Evolutionary conservation across 139 green algal genomes (phyloP).

Genomic region (Auxenochlorella pyrenoidosa): DNA sequence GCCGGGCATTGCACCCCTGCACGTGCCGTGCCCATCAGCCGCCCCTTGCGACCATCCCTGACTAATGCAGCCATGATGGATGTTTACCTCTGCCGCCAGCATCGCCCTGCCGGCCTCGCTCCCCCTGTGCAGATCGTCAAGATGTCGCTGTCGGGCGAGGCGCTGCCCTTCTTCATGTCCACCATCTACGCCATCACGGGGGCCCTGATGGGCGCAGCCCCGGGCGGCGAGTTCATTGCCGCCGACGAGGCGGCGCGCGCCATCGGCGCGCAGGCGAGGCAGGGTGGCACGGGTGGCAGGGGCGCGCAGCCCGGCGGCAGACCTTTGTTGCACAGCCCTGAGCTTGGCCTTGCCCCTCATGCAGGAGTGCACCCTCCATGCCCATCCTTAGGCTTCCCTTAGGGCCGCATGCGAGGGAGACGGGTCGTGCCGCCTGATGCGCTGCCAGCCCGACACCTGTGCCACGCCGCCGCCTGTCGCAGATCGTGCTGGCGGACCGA

Average conservation of each 20-base stretch:
- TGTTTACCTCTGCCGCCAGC: background rate
- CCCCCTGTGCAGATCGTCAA: conserved; percentile 22
- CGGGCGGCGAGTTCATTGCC: conserved; percentile 54
- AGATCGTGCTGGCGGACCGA: conserved; percentile 52
- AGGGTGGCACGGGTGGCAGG: background rate
- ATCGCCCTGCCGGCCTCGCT: background rate
- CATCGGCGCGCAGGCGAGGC: background rate
- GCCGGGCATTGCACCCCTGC: no score
- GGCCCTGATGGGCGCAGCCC: conserved; percentile 47
- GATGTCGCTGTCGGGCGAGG: conserved; percentile 37
- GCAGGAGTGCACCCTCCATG: background rate
- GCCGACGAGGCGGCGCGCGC: background rate
- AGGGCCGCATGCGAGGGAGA: no score
- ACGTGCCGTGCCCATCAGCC: no score
- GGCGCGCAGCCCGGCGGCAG: no score
- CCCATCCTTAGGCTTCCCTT: no score
- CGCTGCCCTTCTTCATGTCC: conserved; percentile 20
- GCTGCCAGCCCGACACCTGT: no score
- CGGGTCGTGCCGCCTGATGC: no score
- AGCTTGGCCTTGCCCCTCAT: no score
- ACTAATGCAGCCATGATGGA: background rate
- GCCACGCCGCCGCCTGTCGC: no score
- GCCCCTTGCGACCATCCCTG: background rate
- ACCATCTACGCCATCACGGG: conserved; percentile 45
- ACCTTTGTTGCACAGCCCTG: no score